Conservation (phyloP, 768 basidiomycete genomes). For the Xerocomus spinulosus region DNA sequence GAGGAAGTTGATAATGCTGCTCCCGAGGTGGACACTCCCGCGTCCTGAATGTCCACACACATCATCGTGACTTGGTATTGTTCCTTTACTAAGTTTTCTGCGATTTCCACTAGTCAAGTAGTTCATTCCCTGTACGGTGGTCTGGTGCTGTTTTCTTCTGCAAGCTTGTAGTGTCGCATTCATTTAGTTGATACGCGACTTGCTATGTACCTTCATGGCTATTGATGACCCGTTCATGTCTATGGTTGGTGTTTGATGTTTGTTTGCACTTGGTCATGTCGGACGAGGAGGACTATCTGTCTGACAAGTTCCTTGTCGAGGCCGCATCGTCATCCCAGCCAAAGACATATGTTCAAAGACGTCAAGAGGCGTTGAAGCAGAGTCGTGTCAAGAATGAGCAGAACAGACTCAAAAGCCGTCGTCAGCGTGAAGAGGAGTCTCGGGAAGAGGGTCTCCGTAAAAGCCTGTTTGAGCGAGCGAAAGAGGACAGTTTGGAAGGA, state of each 20-base stretch:
- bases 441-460: constrained; percentile 73
- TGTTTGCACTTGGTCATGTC: constrained; percentile 44
- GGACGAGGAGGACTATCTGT: constrained; percentile 83
- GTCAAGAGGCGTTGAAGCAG: constrained; percentile 58
- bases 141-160: constrained; percentile 45
- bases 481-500: constrained; percentile 45
- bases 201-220: constrained; percentile 27
- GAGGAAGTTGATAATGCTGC: constrained; percentile 44
- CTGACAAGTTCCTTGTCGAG: constrained; percentile 73
- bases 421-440: constrained; percentile 66
- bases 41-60: constrained; percentile 18
- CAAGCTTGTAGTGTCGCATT: constrained; percentile 30
- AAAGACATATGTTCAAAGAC: constrained; percentile 66
- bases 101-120: constrained; percentile 34
- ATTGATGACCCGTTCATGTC: constrained; percentile 26
- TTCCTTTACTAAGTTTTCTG: constrained; percentile 35
- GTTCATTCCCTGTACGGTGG: constrained; percentile 27
- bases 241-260: constrained; percentile 18
- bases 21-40: constrained; percentile 30
- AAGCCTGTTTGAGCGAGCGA: constrained; percentile 75
- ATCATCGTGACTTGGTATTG: constrained; percentile 32
- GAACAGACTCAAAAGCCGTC: constrained; percentile 56
- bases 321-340: constrained; percentile 35
- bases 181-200: constrained; percentile 23
- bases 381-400: constrained; percentile 63